Evolutionary conservation across 805 yeast genomes (phyloP).

Genomic region (Candida xyloterini): DNA sequence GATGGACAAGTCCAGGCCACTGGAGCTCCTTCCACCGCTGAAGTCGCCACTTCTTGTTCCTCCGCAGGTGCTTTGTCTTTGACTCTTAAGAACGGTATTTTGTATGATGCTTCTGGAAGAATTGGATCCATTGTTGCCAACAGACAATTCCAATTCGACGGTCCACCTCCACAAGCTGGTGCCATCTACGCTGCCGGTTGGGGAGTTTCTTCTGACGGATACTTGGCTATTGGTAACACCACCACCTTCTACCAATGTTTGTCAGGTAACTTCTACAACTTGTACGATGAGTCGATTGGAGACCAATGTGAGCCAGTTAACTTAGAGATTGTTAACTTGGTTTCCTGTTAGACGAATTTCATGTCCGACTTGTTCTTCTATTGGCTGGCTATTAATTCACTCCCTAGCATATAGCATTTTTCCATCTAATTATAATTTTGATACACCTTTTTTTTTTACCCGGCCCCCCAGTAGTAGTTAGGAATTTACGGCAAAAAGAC

Average conservation of each 20-base stretch:
- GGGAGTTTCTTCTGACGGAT: slow-evolving; percentile 43
- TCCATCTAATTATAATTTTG: not conserved
- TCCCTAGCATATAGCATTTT: slow-evolving; percentile 3
- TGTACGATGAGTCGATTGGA: slow-evolving; percentile 48
- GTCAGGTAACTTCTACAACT: slow-evolving; percentile 58
- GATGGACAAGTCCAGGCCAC: slow-evolving; percentile 48
- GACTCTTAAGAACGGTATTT: slow-evolving; percentile 39
- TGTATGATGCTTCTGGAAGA: slow-evolving; percentile 49
- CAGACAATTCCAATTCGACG: slow-evolving; percentile 65
- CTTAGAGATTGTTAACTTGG: slow-evolving; percentile 43
- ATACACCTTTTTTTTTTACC: slow-evolving; percentile 4
- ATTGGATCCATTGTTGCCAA: slow-evolving; percentile 59
- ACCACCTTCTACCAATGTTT: slow-evolving; percentile 52
- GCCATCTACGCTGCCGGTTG: slow-evolving; percentile 52
- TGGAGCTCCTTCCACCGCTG: slow-evolving; percentile 27
- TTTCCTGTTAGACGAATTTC: slow-evolving; percentile 36
- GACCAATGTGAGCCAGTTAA: slow-evolving; percentile 45
- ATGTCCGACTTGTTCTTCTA: too few species aligned
- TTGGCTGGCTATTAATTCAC: not conserved
- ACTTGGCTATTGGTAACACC: slow-evolving; percentile 48
- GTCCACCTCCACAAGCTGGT: slow-evolving; percentile 65
- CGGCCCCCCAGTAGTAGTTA: slow-evolving; percentile 2
- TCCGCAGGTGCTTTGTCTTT: slow-evolving; percentile 40
- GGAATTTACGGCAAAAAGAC: slow-evolving; percentile 17
- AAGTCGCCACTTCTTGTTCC: slow-evolving; percentile 31